Conservation (phyloP, 495 filamentous ascomycete species). For the Sporormia fimetaria region DNA sequence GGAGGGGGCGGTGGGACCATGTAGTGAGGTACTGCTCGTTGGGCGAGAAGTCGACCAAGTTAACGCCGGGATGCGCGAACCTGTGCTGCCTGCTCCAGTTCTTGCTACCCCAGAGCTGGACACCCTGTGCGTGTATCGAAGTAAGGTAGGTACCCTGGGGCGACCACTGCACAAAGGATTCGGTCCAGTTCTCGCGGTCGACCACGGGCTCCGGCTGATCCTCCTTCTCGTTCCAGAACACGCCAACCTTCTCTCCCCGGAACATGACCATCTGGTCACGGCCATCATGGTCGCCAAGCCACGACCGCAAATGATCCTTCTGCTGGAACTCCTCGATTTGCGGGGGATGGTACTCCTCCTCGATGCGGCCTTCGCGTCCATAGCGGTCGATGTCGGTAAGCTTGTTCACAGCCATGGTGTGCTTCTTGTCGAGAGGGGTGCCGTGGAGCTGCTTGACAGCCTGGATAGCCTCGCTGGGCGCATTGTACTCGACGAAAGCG, state of each 20-base stretch:
- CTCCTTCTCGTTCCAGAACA: slow-evolving; percentile 97
- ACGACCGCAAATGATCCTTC: slow-evolving; percentile 90
- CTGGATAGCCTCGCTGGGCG: slow-evolving; percentile 77
- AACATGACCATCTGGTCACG: slow-evolving; percentile 93
- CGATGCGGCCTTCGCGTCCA: slow-evolving; percentile 81
- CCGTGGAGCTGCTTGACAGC: slow-evolving; percentile 77
- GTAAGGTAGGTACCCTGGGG: slow-evolving; percentile 87
- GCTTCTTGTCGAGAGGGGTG: slow-evolving; percentile 82
- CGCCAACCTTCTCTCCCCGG: slow-evolving; percentile 76
- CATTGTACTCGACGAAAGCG: slow-evolving; percentile 87
- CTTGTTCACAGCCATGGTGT: slow-evolving; percentile 93
- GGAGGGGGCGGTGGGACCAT: slow-evolving; percentile 87
- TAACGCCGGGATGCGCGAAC: slow-evolving; percentile 88
- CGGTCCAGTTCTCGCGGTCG: slow-evolving; percentile 89
- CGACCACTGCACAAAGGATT: slow-evolving; percentile 95
- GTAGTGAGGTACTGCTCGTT: slow-evolving; percentile 87
- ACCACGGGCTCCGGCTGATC: slow-evolving; percentile 79
- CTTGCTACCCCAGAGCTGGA: slow-evolving; percentile 89
- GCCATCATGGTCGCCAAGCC: slow-evolving; percentile 72
- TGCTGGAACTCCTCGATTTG: slow-evolving; percentile 67
- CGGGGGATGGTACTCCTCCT: slow-evolving; percentile 77
- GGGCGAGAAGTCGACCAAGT: slow-evolving; percentile 91
- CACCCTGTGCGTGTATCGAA: slow-evolving; percentile 88
- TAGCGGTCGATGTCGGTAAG: slow-evolving; percentile 95
- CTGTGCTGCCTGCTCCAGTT: slow-evolving; percentile 83